phyloP scores from a whole-genome alignment of 257 asterid genomes.

The Anisodus tanguticus region DNA sequence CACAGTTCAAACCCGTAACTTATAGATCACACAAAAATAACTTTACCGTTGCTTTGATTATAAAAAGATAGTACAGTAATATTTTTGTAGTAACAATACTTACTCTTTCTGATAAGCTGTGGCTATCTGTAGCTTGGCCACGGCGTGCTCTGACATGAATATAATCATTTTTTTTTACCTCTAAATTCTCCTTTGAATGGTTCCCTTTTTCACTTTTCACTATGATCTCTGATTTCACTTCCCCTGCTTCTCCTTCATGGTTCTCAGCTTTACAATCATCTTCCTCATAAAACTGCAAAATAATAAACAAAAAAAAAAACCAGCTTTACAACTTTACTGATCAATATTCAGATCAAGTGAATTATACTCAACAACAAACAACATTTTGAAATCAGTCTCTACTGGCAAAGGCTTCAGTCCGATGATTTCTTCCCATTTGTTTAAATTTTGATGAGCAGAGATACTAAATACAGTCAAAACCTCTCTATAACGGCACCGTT shows the following conservation, averaged over 20 bases:
- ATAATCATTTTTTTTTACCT: slow-evolving; percentile 53
- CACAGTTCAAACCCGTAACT: background rate
- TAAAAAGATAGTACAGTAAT: background rate
- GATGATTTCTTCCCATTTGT: background rate
- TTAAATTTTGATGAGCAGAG: background rate
- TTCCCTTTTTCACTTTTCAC: slow-evolving; percentile 52
- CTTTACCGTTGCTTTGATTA: background rate
- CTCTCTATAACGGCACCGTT: too few relatives aligned
- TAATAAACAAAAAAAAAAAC: background rate
- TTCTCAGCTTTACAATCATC: slow-evolving; percentile 39
- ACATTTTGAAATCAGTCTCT: background rate
- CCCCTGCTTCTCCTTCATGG: slow-evolving; percentile 47
- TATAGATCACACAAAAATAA: too few relatives aligned
- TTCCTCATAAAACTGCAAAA: slow-evolving; percentile 52
- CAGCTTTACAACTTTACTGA: background rate
- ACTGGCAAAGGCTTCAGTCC: too few relatives aligned
- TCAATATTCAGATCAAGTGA: background rate
- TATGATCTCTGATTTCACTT: slow-evolving; percentile 56
- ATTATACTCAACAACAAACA: background rate
- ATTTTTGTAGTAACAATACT: background rate
- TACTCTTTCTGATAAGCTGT: slow-evolving; percentile 85
- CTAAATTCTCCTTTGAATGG: slow-evolving; percentile 50
- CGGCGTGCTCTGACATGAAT: slow-evolving; percentile 80
- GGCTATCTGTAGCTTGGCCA: slow-evolving; percentile 89
- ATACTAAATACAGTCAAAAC: background rate